Evolutionary conservation across 371 early-diverging fungal species (phyloP).

Genomic region (Syncephalastrum racemosum): DNA sequence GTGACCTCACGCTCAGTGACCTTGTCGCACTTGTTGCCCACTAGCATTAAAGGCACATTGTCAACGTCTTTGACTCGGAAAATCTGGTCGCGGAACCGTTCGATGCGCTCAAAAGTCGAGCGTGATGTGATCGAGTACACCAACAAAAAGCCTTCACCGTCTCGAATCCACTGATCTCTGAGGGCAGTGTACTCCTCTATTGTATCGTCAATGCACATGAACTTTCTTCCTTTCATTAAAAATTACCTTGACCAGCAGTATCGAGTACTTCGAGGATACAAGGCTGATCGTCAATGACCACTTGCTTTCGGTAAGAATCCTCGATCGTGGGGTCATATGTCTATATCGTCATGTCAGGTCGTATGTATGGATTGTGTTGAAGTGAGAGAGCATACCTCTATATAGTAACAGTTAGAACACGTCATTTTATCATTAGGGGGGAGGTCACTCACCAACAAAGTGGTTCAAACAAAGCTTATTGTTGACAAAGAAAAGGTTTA

Average conservation of each 20-base stretch:
- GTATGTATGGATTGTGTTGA: neutral
- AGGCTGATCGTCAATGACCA: slow-evolving; percentile 83
- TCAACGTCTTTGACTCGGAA: slow-evolving; percentile 80
- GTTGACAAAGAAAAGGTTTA: neutral
- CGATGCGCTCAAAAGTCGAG: slow-evolving; percentile 80
- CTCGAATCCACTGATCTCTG: slow-evolving; percentile 94
- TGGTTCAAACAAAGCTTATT: slow-evolving; percentile 80
- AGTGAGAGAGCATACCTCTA: slow-evolving; percentile 1
- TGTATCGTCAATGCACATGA: neutral
- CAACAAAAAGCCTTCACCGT: slow-evolving; percentile 88
- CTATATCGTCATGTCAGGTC: slow-evolving; percentile 31
- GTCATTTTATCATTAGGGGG: neutral
- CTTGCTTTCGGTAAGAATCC: slow-evolving; percentile 93
- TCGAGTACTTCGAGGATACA: slow-evolving; percentile 93
- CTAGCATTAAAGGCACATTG: slow-evolving; percentile 81
- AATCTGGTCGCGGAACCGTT: slow-evolving; percentile 79
- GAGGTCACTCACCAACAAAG: slow-evolving; percentile 64
- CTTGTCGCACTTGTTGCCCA: slow-evolving; percentile 92
- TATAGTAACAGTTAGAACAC: neutral
- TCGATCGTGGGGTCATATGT: slow-evolving; percentile 97
- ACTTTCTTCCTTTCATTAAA: slow-evolving; percentile 13
- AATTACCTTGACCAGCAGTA: slow-evolving; percentile 81
- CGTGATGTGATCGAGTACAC: slow-evolving; percentile 86
- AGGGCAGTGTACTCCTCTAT: slow-evolving; percentile 81
- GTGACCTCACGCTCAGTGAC: slow-evolving; percentile 74